phyloP scores from a whole-genome alignment of 306 rosid genomes.

The Astragalus glycyphyllos region DNA sequence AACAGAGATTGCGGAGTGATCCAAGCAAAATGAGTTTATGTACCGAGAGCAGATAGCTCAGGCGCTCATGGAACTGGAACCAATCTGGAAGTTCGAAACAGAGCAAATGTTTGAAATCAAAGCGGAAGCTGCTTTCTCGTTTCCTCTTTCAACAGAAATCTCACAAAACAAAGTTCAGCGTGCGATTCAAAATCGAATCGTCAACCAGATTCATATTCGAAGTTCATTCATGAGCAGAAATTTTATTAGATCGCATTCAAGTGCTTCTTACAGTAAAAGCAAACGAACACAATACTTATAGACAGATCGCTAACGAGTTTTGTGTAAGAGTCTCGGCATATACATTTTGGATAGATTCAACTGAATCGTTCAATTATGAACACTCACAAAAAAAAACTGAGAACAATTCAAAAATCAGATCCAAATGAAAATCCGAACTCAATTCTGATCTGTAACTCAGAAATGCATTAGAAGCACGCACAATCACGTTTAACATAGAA shows the following conservation, averaged over 20 bases:
- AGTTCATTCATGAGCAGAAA: conserved; percentile 14
- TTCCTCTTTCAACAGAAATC: conserved; percentile 7
- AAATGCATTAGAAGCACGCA: not conserved
- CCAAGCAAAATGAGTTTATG: not conserved
- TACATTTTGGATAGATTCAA: not conserved
- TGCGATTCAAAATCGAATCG: conserved; percentile 16
- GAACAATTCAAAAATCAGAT: conserved; percentile 36
- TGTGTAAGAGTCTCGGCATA: not conserved
- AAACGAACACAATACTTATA: not conserved
- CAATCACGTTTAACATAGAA: conserved; percentile 19
- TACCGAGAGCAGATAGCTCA: not conserved
- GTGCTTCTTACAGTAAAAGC: not conserved
- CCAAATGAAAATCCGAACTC: conserved; percentile 27
- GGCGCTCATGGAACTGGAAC: not conserved
- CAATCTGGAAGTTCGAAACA: not conserved
- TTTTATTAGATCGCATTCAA: conserved; percentile 1
- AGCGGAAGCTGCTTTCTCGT: conserved; percentile 22
- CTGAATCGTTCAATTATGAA: not conserved
- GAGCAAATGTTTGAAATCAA: conserved; percentile 18
- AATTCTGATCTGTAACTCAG: not conserved
- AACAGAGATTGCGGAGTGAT: conserved; percentile 23
- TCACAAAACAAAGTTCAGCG: conserved; percentile 2
- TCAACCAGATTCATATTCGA: not conserved
- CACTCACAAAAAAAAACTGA: not conserved
- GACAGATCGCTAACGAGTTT: not conserved